Base-by-base conservation (phyloP, 495 filamentous ascomycete species). In the Penicillium bialowiezense region DNA sequence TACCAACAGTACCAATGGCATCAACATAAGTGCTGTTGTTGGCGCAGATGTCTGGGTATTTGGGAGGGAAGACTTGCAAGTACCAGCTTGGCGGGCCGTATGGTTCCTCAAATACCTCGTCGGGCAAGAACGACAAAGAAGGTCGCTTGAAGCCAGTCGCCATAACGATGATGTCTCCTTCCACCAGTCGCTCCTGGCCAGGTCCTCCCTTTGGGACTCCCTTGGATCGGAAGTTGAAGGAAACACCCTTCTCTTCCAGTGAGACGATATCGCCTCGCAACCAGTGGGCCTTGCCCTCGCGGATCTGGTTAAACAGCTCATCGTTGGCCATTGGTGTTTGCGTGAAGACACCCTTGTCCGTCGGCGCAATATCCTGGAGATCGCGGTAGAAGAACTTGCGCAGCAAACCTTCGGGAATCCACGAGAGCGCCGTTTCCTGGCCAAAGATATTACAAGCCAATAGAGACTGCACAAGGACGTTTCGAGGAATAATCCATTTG, bases 401-500 rank as follows among this genome's bases (percentile, higher is more conserved):
- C 8, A 92, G 78, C 3, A 92, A 65, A 32, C 76, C 70, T 61
- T 93, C 89, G 0, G 89, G 89, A 44, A 95, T 88, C 76, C 79
- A 89, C 20, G 85, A 87, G 39, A 91, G 62, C 1, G 75, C 61
- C 0, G 85, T 90, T 68, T 93, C 87, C 53, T 84, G 77, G 5
- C 90, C 88, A 52, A 90, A 86, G 47, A 92, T 78, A 59, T 95
- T 95, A 50, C 88, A 64, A 1, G 86, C 76, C 9, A 95, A 74
- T 17, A 93, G 72, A 7, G 83, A 75, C 60, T 93, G 86, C 26
- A 91, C 73, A 12, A 92, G 32, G 3, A 86, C 70, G 54, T 91
- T 90, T 12, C 90, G 81, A 3, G 89, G 90, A 45, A 93, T 91
- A 43, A 93, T 85, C 89, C 89, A 93, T 70, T 93, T 93, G 59